Conservation (phyloP, 495 filamentous ascomycete genomes). For the Monascus purpureus region DNA sequence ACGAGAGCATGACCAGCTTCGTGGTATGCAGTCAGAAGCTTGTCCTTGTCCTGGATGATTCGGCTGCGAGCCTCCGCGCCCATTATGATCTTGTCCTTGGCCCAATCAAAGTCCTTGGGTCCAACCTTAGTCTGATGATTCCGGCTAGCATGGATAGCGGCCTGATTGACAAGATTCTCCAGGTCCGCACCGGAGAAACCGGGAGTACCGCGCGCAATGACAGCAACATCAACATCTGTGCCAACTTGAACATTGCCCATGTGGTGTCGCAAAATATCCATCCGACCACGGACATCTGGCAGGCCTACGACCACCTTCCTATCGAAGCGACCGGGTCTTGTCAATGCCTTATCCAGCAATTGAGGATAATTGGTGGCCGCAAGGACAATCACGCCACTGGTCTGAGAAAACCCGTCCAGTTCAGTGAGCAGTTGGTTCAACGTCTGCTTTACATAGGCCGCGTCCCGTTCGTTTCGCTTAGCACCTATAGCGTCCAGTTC, state of each 20-base stretch:
- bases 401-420: conserved; percentile 91
- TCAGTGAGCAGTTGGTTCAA: conserved; percentile 97
- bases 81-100: conserved; percentile 97
- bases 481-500: conserved; percentile 94
- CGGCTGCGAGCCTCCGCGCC: conserved; percentile 79
- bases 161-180: conserved; percentile 94
- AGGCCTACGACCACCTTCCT: conserved; percentile 77
- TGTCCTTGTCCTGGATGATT: conserved; percentile 79
- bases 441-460: conserved; percentile 93
- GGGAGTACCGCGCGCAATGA: conserved; percentile 73
- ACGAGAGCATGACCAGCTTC: conserved; percentile 93
- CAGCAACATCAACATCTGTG: conserved; percentile 64
- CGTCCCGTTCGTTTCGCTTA: conserved; percentile 83
- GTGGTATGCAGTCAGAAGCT: conserved; percentile 85
- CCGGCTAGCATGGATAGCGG: conserved; percentile 80
- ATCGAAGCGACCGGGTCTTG: conserved; percentile 89
- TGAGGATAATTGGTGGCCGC: conserved; percentile 94
- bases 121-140: conserved; percentile 57
- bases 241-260: conserved; percentile 71
- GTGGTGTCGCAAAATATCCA: conserved; percentile 84
- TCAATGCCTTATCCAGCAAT: conserved; percentile 85
- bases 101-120: conserved; percentile 83
- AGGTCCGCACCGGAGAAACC: conserved; percentile 92
- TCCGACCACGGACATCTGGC: conserved; percentile 87
- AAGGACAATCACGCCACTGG: conserved; percentile 85